Conservation (phyloP, 2,329 filamentous ascomycete genomes). For the Periglandula ipomoeae region DNA sequence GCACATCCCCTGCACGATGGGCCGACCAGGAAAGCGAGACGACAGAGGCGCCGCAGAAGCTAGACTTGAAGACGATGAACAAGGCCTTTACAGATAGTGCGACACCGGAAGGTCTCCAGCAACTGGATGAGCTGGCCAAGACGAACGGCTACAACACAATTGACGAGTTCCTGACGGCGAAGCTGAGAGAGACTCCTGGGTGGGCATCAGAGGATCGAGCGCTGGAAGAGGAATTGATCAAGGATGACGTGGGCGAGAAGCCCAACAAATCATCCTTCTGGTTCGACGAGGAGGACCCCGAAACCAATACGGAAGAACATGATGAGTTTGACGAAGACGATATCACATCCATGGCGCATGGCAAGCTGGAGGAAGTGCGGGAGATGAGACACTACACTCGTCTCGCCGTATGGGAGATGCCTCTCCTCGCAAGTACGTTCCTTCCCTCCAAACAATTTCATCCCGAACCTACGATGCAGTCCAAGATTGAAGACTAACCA, state of each 20-base stretch:
- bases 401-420: conserved; percentile 92
- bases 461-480: neutral
- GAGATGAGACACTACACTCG: conserved; percentile 84
- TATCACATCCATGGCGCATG: conserved; percentile 73
- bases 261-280: conserved; percentile 34
- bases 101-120: conserved; percentile 22
- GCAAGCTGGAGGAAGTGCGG: conserved; percentile 77
- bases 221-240: conserved; percentile 22
- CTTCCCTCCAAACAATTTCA: neutral
- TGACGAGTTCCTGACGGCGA: conserved; percentile 22
- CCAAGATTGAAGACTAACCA: neutral
- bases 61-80: conserved; percentile 23
- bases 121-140: conserved; percentile 27
- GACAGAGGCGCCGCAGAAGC: conserved; percentile 9
- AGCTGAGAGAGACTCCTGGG: conserved; percentile 19
- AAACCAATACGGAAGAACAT: conserved; percentile 40
- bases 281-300: conserved; percentile 40
- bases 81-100: conserved; percentile 19
- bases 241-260: conserved; percentile 22
- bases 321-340: conserved; percentile 71
- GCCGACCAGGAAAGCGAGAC: conserved; percentile 15
- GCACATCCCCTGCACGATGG: conserved; percentile 20
- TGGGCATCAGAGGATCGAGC: conserved; percentile 22
- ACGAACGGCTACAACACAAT: conserved; percentile 23
- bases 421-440: conserved; percentile 72